Base-by-base conservation (phyloP, 2,329 filamentous ascomycete species). In the Tolypocladium tundrense region DNA sequence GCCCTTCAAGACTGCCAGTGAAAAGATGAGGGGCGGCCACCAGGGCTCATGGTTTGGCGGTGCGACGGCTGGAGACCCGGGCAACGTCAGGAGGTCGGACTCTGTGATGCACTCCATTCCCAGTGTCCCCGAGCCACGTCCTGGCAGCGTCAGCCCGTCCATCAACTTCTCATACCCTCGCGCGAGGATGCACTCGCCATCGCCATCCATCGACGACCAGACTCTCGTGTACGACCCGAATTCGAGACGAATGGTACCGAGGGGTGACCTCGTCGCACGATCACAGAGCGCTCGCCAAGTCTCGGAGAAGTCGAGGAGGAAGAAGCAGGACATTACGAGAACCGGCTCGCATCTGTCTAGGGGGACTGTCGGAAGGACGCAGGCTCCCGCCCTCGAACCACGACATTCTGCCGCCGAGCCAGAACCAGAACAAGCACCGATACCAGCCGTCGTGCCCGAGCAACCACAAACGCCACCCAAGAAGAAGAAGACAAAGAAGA, bases 221-320 rank as follows among this genome's bases (percentile, higher is more conserved):
- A 68, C 73, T 39, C 64, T 88, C 68, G 80, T 88, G 53, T 85
- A 85, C 64, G 84, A 87, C 61, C 77, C 83, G n/a, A 86, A 87
- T 63, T 85, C 85, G 19, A 77, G 84, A 62, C 80, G 84, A 59
- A 84, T 86, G 76, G 75, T 87, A 4, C 77, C 79, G 3, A 77
- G 62, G 56, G 68, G 67, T 7, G 73, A 80, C 33, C 61, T 81
- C 21, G 52, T 74, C 62, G 76, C 69, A 54, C 71, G 71, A 51
- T 76, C 80, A 55, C 73, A 78, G 57, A 70, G 66, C 39, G 65
- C 77, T 4, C 66, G 70, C 31, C 70, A 78, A 21, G 62, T 70
- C 19, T 67, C 73, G 0, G 74, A 77, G 40, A 74, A 71, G 53
- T 71, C 72, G 5, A 71, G 66, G 54, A 79, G 69, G 61, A 77